phyloP scores from a whole-genome alignment of 2,329 filamentous ascomycete species.

The Lojkania enalia region DNA sequence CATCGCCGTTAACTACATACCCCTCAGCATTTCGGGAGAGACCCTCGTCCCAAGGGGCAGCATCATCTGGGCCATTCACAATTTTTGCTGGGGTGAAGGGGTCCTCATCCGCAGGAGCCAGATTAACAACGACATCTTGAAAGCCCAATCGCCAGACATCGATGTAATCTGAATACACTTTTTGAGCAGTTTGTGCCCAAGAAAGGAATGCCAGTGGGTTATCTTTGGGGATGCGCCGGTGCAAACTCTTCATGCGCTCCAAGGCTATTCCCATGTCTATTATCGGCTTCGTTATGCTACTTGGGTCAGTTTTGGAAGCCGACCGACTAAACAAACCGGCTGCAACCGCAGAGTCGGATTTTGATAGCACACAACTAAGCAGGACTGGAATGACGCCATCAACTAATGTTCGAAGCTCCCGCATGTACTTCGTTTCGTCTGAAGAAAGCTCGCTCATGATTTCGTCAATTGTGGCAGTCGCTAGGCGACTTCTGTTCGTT shows the following conservation, averaged over 20 bases:
- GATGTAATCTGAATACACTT: constrained; percentile 83
- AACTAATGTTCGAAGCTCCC: constrained; percentile 89
- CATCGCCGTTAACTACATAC: constrained; percentile 69
- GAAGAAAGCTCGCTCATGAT: constrained; percentile 77
- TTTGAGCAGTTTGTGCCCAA: constrained; percentile 79
- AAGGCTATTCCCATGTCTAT: constrained; percentile 91
- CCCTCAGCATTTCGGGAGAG: constrained; percentile 63
- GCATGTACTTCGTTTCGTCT: constrained; percentile 85
- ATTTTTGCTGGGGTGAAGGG: constrained; percentile 52
- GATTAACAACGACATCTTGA: constrained; percentile 90
- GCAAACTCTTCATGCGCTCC: constrained; percentile 78
- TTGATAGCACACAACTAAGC: constrained; percentile 78
- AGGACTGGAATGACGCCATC: constrained; percentile 95
- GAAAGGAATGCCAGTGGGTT: constrained; percentile 72
- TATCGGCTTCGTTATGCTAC: constrained; percentile 77
- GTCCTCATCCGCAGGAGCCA: constrained; percentile 73
- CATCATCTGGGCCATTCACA: constrained; percentile 49
- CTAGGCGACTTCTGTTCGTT: constrained; percentile 67
- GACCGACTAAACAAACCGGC: constrained; percentile 69
- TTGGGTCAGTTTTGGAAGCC: constrained; percentile 56
- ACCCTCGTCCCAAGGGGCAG: constrained; percentile 57
- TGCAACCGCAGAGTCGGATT: constrained; percentile 65
- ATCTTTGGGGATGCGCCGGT: constrained; percentile 76
- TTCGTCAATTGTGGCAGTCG: constrained; percentile 71
- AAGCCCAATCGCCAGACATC: constrained; percentile 91